Conservation (phyloP, 2,329 filamentous ascomycete species). For the Colletotrichum sp. region DNA sequence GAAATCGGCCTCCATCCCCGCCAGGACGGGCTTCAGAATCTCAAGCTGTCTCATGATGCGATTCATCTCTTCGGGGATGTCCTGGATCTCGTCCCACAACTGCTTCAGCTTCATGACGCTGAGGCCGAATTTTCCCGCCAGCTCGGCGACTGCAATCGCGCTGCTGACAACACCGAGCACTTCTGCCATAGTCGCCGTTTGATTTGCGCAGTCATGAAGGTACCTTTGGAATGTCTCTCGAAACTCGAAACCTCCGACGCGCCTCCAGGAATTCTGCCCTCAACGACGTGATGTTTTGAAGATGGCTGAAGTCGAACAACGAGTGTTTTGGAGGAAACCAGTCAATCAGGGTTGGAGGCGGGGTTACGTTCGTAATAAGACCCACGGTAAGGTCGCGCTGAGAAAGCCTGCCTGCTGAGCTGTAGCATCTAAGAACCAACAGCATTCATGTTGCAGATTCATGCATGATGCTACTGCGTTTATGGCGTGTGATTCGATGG, state of each 20-base stretch:
- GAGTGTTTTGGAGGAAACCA: too few relatives aligned
- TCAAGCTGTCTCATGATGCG: not conserved
- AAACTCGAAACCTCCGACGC: not conserved
- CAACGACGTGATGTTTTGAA: too few relatives aligned
- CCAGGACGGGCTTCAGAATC: not conserved
- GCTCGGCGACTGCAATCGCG: conserved; percentile 8
- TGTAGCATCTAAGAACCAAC: not conserved
- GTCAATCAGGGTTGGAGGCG: too few relatives aligned
- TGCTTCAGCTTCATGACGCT: not conserved
- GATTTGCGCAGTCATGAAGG: not conserved
- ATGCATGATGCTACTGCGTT: not conserved
- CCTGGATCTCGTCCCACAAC: conserved; percentile 10
- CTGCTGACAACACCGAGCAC: conserved; percentile 1
- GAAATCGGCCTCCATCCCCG: not conserved
- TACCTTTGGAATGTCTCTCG: not conserved
- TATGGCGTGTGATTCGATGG: not conserved
- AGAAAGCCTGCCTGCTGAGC: too few relatives aligned
- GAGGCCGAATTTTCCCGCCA: not conserved
- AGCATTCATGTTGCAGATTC: not conserved
- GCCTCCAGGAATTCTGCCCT: not conserved
- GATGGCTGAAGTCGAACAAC: too few relatives aligned
- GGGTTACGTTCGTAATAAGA: too few relatives aligned
- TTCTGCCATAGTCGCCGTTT: not conserved
- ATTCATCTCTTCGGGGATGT: conserved; percentile 1
- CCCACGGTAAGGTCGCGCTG: too few relatives aligned